Evolutionary conservation across 179 eudicot species (phyloP), one percentile per base, ranked within the genome.

Genomic region (Drosera spatulata): DNA sequence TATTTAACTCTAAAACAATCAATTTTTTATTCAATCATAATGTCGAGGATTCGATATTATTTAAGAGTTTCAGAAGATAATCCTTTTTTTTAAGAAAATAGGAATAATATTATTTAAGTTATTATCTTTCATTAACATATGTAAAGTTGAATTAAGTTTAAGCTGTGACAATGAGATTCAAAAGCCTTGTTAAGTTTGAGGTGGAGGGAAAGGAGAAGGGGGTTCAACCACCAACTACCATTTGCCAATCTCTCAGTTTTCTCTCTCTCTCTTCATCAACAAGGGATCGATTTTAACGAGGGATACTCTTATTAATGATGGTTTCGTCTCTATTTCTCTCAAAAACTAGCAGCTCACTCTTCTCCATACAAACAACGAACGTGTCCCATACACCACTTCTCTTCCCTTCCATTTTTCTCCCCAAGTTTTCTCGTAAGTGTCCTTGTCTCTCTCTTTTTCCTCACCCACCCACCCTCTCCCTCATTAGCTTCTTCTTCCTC

Each of bases 191-290:
- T 22, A 22, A 22, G 33, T 22, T 22, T 22, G 33, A 22, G 33
- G 33, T 22, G 33, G 33, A 22, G 33, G 33, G 33, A 22, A 22
- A 22, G 1, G 33, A 22, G 33, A 22, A 22, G 33, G 73, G 61
- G 81, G 83, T 79, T 76, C 81, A 82, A 79, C 84, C 55, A 82
- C 87, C 79, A 77, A 76, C 87, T 44, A 82, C 74, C 75, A 55
- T 58, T 50, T 62, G 33, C 33, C 33, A 22, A 1, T 22, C 33
- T 22, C 33, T 22, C 33, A 22, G 33, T 1, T 22, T 22, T 22
- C 33, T 22, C 68, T 62, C 68, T 62, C 51, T 58, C 58, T 66
- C 66, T 60, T 59, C 63, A 14, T 71, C 80, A 79, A 66, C 80
- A 59, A 70, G 68, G 33, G 33, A 22, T 22, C 65, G 56, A 53